These are phyloP conservation scores for Urochloa ruziziensis DNA, from an alignment of 176 grass and related monocot species.

Conservation along the genomic window DNA sequence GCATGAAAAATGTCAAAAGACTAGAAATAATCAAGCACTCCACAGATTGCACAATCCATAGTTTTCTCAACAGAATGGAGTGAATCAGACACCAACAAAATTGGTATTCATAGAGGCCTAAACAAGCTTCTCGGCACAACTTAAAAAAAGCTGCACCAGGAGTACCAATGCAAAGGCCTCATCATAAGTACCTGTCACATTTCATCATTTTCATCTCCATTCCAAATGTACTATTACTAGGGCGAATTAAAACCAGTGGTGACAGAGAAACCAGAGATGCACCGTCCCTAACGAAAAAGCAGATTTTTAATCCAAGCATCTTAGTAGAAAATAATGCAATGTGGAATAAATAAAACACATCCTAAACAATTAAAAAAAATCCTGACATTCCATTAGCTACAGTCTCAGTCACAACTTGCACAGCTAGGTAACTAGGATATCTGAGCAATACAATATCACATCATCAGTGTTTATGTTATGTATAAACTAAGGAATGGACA, in stretches of 20 bases:
- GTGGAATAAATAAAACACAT: background rate
- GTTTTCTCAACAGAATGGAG: constrained; percentile 38
- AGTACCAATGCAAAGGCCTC: constrained; percentile 53
- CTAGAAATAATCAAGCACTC: background rate
- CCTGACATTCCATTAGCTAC: background rate
- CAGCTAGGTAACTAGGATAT: background rate
- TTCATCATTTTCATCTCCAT: constrained; percentile 78
- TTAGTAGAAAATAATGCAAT: background rate
- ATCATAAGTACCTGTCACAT: constrained; percentile 75
- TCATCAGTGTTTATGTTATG: background rate
- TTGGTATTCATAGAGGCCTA: constrained; percentile 48
- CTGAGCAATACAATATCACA: background rate
- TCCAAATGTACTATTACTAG: background rate
- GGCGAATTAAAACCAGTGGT: background rate
- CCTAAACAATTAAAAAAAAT: background rate
- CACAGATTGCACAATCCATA: background rate
- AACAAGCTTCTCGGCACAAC: constrained; percentile 64
- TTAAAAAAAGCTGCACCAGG: constrained; percentile 54
- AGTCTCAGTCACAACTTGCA: background rate
- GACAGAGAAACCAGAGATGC: background rate
- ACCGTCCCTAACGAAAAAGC: background rate
- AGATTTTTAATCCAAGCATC: background rate
- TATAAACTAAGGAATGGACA: constrained; percentile 19
- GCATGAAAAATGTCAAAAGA: background rate
- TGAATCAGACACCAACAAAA: constrained; percentile 40